phyloP scores from a whole-genome alignment of 441 rosid genomes.

The Cnidoscolus chayamansa region DNA sequence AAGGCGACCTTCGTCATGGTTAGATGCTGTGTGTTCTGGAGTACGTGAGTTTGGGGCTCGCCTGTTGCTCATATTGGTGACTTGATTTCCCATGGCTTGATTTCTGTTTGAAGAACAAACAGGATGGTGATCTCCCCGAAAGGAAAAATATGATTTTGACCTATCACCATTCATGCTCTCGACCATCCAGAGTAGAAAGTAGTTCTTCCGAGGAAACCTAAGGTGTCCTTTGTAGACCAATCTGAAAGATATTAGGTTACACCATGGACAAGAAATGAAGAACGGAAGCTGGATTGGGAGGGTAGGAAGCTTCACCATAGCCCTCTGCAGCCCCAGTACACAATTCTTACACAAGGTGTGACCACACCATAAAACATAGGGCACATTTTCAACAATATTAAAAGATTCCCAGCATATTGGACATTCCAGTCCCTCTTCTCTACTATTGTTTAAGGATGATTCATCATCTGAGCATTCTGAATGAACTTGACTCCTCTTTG shows the following conservation, averaged over 20 bases:
- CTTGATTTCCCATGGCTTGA: constrained; percentile 33
- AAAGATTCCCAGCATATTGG: constrained; percentile 87
- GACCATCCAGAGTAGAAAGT: constrained; percentile 85
- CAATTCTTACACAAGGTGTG: constrained; percentile 83
- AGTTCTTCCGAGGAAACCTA: constrained; percentile 75
- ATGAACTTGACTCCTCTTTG: constrained; percentile 30
- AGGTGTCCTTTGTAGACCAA: constrained; percentile 60
- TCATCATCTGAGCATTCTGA: constrained; percentile 57
- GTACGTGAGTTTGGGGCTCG: constrained; percentile 26
- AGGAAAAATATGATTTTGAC: constrained; percentile 36
- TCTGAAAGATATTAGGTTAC: constrained; percentile 63
- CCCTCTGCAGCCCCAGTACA: constrained; percentile 67
- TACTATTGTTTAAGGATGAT: constrained; percentile 31
- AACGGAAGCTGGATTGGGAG: constrained; percentile 71
- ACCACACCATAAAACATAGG: constrained; percentile 88
- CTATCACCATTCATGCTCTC: constrained; percentile 70
- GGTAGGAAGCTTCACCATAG: constrained; percentile 58
- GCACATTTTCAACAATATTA: constrained; percentile 76
- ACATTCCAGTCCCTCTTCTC: constrained; percentile 74
- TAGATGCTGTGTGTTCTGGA: constrained; percentile 27
- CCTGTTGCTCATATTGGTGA: constrained; percentile 32
- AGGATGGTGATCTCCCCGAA: constrained; percentile 36
- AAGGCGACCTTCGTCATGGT: constrained; percentile 21
- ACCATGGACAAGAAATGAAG: constrained; percentile 86
- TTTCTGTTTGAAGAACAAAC: constrained; percentile 34